Percentiles rank a stretch among this genome's conserved stretches.
These are phyloP conservation scores for Trametes gibbosa DNA, from an alignment of 768 basidiomycete genomes.

Conservation along the genomic window DNA sequence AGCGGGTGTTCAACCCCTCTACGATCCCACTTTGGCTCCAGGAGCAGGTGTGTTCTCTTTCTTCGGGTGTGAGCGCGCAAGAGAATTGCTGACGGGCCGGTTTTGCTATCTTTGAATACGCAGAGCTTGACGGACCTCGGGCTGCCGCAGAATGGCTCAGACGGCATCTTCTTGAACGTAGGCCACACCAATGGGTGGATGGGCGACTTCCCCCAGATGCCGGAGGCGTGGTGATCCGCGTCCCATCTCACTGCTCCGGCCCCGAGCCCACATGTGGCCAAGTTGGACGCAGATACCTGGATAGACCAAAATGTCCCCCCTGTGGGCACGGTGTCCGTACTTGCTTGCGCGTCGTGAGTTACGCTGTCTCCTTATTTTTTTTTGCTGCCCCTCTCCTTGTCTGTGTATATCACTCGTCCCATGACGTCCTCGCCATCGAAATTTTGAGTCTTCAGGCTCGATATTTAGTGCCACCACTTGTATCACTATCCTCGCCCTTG, in stretches of 20 bases:
- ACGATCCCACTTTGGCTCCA: slow-evolving; percentile 90
- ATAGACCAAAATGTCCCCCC: neutral
- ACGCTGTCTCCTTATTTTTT: neutral
- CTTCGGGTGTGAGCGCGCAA: neutral
- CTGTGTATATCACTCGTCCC: too few relatives aligned
- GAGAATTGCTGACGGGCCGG: neutral
- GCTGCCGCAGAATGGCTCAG: slow-evolving; percentile 86
- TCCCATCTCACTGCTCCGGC: too few relatives aligned
- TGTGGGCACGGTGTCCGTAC: neutral
- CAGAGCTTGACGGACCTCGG: slow-evolving; percentile 89
- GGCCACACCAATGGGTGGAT: slow-evolving; percentile 71
- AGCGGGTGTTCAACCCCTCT: slow-evolving; percentile 68
- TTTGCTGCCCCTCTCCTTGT: neutral
- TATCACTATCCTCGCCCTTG: too few relatives aligned
- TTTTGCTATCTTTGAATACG: too few relatives aligned
- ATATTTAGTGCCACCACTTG: too few relatives aligned
- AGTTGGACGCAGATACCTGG: neutral
- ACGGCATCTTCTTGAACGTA: slow-evolving; percentile 84
- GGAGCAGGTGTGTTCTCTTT: slow-evolving; percentile 62
- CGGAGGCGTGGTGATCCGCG: slow-evolving; percentile 77
- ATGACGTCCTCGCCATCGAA: too few relatives aligned
- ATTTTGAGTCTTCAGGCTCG: too few relatives aligned
- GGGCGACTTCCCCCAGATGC: slow-evolving; percentile 71
- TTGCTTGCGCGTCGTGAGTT: neutral
- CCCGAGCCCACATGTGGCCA: neutral